Evolutionary conservation across 2,329 filamentous ascomycete species (phyloP).

Genomic region (Berkeleyomyces rouxiae): DNA sequence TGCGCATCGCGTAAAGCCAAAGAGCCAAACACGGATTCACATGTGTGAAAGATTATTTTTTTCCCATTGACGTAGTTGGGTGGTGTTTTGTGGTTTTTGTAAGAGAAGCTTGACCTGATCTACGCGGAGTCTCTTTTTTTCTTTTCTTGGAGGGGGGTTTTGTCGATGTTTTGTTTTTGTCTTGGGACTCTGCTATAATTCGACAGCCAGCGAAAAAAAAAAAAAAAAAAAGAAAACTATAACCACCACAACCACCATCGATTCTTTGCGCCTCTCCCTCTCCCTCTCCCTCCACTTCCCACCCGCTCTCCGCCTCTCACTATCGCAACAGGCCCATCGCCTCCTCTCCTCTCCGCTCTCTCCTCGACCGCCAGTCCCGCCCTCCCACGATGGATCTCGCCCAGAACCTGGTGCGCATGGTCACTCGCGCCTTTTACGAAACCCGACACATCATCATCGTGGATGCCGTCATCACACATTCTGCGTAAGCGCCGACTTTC

Average conservation of each 20-base stretch:
- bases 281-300: neutral
- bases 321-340: neutral
- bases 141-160: too few species aligned
- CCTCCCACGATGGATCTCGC: conserved; percentile 32
- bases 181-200: too few species aligned
- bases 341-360: neutral
- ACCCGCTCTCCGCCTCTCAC: neutral
- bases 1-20: neutral
- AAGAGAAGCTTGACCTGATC: too few species aligned
- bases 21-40: too few species aligned
- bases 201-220: too few species aligned
- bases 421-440: conserved; percentile 72
- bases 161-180: too few species aligned
- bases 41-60: too few species aligned
- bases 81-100: too few species aligned
- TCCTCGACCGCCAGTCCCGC: neutral
- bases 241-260: too few species aligned
- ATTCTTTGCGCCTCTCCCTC: neutral
- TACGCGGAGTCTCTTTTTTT: too few species aligned
- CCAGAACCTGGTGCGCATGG: conserved; percentile 71
- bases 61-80: too few species aligned
- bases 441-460: conserved; percentile 71
- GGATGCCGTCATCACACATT: conserved; percentile 74
- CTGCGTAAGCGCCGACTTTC: conserved; percentile 31
- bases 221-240: neutral